Evolutionary conservation across 441 rosid species (phyloP), one percentile per base, ranked within the genome.

Genomic region (Gossypium gossypioides): DNA sequence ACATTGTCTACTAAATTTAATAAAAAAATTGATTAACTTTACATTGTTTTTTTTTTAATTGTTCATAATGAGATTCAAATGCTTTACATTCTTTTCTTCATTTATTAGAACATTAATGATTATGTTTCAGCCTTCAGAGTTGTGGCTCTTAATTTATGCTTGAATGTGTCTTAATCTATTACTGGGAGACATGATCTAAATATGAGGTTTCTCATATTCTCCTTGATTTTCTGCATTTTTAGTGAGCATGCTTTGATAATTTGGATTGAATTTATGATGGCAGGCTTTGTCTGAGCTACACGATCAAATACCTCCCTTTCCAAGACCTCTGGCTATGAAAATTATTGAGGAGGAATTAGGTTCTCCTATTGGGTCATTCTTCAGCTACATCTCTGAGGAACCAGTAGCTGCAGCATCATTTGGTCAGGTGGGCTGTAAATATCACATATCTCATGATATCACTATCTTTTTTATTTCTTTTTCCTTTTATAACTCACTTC

Each of bases 351-450:
- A 94, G 80, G 98, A 91, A 70, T 83, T 94, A 76, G 92, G 93
- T 66, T 90, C 93, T 78, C 93, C 97, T 64, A 78, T 84, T 50
- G 82, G 81, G 61, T 89, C 93, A 67, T 73, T 82, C 67, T 90
- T 90, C 75, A 89, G 89, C 79, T 78, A 86, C 73, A 76, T 93
- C 69, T 91, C 98, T 60, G 86, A 90, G 77, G 96, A 93, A 78
- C 89, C 97, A 64, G 84, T 90, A 56, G 98, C 97, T 58, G 97
- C 98, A 56, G 97, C 97, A 72, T 93, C 98, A 78, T 93, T 91
- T 83, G 98, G 97, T 80, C 97, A 93, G 95, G 98, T 93, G 56
- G 6, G 70, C 37, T 59, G 54, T 52, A 22, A 73, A 69, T 27
- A 60, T 3, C 59, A 18, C 78, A 21, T 56, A 13, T 44, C 51